Evolutionary conservation across 2,329 filamentous ascomycete species (phyloP).

Genomic region (Aspergillus tubingensis): DNA sequence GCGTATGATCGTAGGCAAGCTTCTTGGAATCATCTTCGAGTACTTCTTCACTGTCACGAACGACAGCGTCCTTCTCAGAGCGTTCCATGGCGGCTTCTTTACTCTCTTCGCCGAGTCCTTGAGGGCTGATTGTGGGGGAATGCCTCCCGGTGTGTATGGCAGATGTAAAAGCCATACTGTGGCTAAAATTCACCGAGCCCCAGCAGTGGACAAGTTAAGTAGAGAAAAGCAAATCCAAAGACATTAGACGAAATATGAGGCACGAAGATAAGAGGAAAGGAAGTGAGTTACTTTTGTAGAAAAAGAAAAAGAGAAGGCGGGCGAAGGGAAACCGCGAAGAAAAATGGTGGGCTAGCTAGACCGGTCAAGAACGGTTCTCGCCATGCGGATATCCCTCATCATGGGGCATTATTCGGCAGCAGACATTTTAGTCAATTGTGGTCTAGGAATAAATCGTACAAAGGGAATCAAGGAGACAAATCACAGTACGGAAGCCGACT

Average conservation of each 20-base stretch:
- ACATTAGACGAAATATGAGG: neutral
- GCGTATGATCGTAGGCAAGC: constrained; percentile 36
- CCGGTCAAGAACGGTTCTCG: constrained; percentile 3
- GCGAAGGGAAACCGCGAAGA: neutral
- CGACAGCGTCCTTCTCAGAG: constrained; percentile 21
- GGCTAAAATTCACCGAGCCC: neutral
- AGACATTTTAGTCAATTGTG: neutral
- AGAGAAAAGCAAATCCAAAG: neutral
- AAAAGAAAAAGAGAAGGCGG: neutral
- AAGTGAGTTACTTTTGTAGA: neutral
- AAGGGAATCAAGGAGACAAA: constrained; percentile 2
- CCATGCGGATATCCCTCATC: constrained; percentile 1
- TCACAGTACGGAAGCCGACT: neutral
- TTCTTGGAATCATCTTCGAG: constrained; percentile 29
- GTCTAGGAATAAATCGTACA: neutral
- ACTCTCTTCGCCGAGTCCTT: constrained; percentile 18
- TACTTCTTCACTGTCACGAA: constrained; percentile 22
- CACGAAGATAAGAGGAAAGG: neutral
- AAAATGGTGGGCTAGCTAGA: constrained; percentile 8
- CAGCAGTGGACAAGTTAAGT: neutral
- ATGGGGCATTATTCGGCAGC: neutral
- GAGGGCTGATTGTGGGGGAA: constrained; percentile 13
- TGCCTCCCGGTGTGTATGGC: constrained; percentile 21
- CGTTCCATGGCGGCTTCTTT: constrained; percentile 10
- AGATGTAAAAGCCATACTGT: constrained; percentile 14